Evolutionary conservation across 148 eudicot species (phyloP).

Genomic region (Simmondsia chinensis): DNA sequence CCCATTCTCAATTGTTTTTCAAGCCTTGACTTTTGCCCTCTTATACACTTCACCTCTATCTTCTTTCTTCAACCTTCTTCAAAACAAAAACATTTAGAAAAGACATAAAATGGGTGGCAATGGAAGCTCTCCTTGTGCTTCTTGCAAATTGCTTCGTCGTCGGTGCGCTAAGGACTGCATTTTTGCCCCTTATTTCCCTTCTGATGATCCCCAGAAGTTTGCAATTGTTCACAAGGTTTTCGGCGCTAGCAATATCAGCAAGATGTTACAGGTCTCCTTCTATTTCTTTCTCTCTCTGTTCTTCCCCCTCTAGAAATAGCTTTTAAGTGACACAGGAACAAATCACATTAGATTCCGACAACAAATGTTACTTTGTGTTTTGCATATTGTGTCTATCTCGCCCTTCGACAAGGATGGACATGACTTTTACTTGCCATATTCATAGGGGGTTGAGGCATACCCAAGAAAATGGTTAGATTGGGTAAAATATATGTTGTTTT

Average conservation of each 20-base stretch:
- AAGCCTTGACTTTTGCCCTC: not conserved
- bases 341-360: too few relatives aligned
- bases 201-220: conserved; percentile 83
- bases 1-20: not conserved
- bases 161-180: conserved; percentile 87
- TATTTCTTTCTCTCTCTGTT: conserved; percentile 11
- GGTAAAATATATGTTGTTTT: too few relatives aligned
- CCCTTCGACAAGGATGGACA: too few relatives aligned
- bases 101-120: conserved; percentile 46
- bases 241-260: conserved; percentile 96
- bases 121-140: conserved; percentile 89
- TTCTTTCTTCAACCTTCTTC: not conserved
- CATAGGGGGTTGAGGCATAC: too few relatives aligned
- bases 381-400: too few relatives aligned
- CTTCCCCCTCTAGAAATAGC: too few relatives aligned
- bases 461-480: too few relatives aligned
- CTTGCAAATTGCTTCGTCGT: conserved; percentile 85
- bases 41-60: not conserved
- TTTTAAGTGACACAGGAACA: too few relatives aligned
- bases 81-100: not conserved
- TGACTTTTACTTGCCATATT: too few relatives aligned
- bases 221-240: conserved; percentile 93
- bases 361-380: too few relatives aligned
- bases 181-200: conserved; percentile 90
- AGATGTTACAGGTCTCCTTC: conserved; percentile 85